Evolutionary conservation across 2,329 filamentous ascomycete genomes (phyloP), one percentile per base, ranked within the genome.

Genomic region (Neopestalotiopsis sp.): DNA sequence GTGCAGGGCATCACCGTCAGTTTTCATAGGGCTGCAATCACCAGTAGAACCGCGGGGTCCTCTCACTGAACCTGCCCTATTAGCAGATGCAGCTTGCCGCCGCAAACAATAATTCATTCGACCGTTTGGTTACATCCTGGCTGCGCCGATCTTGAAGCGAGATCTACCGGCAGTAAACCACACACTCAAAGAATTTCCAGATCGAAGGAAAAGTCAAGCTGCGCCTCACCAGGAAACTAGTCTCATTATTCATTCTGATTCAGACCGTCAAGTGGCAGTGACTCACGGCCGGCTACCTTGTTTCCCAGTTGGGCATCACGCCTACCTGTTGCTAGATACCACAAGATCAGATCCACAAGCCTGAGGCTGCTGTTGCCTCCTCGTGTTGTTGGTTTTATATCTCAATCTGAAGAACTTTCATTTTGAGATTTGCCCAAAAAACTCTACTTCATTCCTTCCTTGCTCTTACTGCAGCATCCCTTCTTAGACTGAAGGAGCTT

Each of bases 11-110:
- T 64, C 61, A 64, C 30, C 61, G n/a, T 52, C 61, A 32, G 61
- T 30, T 64, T 14, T 52, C 61, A 64, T 64, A 64, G 61, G 61
- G 61, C 61, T 64, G 38, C 61, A 64, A 64, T 64, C 61, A 49
- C 61, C 61, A 64, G 28, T 64, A 45, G 49, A 49, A 64, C 20
- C n/a, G 42, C n/a, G 61, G 61, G 38, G 42, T 49, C 14, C 40
- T 45, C 34, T 38, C 34, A 38, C 34, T 38, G 34, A 7, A 38
- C 5, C 34, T 38, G 6, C 1, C 34, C 34, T 38, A 38, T 38
- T 49, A 42, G 34, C 38, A 64, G 61, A 64, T 64, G 38, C 61
- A 42, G 57, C 57, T 10, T 59, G 57, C 57, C 40, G 30, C 12
- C 24, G 24, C 59, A 62, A 34, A 59, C 57, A 13, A 59, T 4